Evolutionary conservation across 2,329 filamentous ascomycete genomes (phyloP), one percentile per base, ranked within the genome.

Genomic region (Coniochaeta sp.): DNA sequence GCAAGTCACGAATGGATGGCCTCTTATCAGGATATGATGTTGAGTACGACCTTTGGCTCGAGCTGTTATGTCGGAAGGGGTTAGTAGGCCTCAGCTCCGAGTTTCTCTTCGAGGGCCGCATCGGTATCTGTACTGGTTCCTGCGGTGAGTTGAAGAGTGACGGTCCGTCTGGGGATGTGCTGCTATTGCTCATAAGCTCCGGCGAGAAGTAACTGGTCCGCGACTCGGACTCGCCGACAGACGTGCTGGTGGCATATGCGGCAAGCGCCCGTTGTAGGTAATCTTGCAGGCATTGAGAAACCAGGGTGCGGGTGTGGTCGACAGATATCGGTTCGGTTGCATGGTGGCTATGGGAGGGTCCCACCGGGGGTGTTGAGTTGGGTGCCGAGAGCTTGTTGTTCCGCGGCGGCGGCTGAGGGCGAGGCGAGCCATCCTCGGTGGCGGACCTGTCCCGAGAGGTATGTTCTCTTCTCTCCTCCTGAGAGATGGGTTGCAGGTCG

Each of bases 401-500:
- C 7, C 26, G 26, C 14, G 45, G 14, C n/a, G 45, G 12, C 12
- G 20, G 6, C 7, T 47, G 22, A 30, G 45, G 26, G 18, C 16
- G 45, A 30, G 26, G 12, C 16, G 45, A 31, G 26, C 8, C 45
- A 8, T 47, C 45, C 6, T 47, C 45, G 12, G n/a, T n/a, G 18
- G 6, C 10, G n/a, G 14, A 31, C 28, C 24, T 47, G 14, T 22
- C 26, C 8, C 28, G 45, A 18, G 28, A n/a, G 13, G 4, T 14
- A 14, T 35, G 30, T 28, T 49, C 30, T 26, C 10, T 53, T 16
- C 54, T 52, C 14, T 55, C 31, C 24, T 60, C 53, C 12, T 65
- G 61, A 28, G 63, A 64, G 26, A 56, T 51, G 1, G 77, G 76
- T 54, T 79, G 75, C 50, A 95, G 67, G 64, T 95, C 90, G 64